Evolutionary conservation across 2,329 filamentous ascomycete genomes (phyloP), one percentile per base, ranked within the genome.

Genomic region (Aspergillus hiratsukae): DNA sequence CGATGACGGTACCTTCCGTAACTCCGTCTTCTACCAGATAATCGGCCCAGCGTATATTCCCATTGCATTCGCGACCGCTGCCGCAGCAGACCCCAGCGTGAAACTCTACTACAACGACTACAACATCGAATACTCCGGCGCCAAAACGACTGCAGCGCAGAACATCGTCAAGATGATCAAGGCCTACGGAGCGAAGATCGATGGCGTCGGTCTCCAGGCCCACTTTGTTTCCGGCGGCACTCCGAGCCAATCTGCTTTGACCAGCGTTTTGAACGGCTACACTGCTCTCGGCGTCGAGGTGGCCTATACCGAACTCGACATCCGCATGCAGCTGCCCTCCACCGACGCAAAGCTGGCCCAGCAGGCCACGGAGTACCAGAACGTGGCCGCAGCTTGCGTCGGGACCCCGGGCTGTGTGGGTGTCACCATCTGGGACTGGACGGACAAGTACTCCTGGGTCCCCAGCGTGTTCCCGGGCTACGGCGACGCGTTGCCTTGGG

Each of bases 71-170:
- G 74, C 71, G 19, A 72, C 77, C 1, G 76, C 75, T 19, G 70
- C 70, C 3, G 79, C 78, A 9, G 87, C 86, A 27, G 88, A 90
- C 70, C 85, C 87, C 3, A 59, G 64, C 23, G 71, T 67, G 17
- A 76, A 79, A 51, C 72, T 80, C 49, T 77, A 76, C 64, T 75
- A 75, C 61, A 78, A 78, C 62, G 71, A 79, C 51, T 76, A 75
- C 54, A 76, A 73, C 64, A 75, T 78, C 54, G 76, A 77, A 54
- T 70, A 64, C 35, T 61, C 68, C 2, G 69, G 73, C 4, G 51
- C 63, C 52, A 77, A 77, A 58, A 62, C 70, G 7, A 69, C 64
- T 2, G 71, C 60, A n/a, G 70, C 70, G 1, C 64, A 68, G 48
- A 64, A 63, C 4, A 73, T 78, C 28, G 69, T 77, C 60, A 70